phyloP scores from a whole-genome alignment of 192 early-diverging fungal species.

The Coemansia sp. region DNA sequence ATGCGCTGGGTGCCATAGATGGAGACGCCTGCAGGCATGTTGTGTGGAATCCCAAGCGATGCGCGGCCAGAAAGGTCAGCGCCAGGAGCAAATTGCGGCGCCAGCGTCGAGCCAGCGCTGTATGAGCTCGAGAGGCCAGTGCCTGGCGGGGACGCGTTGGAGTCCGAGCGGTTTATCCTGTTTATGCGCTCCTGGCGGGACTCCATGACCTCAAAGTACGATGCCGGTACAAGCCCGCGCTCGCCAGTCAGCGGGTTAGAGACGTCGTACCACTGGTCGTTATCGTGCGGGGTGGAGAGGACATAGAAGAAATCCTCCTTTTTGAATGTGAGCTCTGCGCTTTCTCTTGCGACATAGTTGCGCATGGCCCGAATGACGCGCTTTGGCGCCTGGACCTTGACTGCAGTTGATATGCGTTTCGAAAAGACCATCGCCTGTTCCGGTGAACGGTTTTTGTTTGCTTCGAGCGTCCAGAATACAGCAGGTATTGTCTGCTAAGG shows the following conservation, averaged over 20 bases:
- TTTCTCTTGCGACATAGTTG: slow-evolving; percentile 62
- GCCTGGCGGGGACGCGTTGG: slow-evolving; percentile 29
- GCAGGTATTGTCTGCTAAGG: not conserved
- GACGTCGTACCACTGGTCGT: slow-evolving; percentile 74
- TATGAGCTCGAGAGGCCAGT: slow-evolving; percentile 10
- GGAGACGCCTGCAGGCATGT: slow-evolving; percentile 16
- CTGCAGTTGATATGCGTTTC: slow-evolving; percentile 37
- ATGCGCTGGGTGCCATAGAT: slow-evolving; percentile 5
- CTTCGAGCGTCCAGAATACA: too few relatives aligned
- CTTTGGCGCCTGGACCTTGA: slow-evolving; percentile 58
- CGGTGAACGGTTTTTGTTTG: not conserved
- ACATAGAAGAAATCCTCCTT: slow-evolving; percentile 80
- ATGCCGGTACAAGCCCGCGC: slow-evolving; percentile 69
- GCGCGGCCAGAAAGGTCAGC: slow-evolving; percentile 4
- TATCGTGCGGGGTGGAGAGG: slow-evolving; percentile 62
- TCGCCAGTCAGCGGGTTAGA: slow-evolving; percentile 69
- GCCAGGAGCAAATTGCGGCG: not conserved
- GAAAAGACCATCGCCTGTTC: slow-evolving; percentile 23
- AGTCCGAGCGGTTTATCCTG: slow-evolving; percentile 48
- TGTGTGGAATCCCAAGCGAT: slow-evolving; percentile 34
- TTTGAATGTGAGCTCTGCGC: slow-evolving; percentile 66
- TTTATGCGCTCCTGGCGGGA: slow-evolving; percentile 52
- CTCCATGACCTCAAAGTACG: slow-evolving; percentile 69
- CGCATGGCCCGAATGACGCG: slow-evolving; percentile 72
- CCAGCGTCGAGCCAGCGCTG: slow-evolving; percentile 3